Percentiles rank a stretch among this genome's conserved stretches.
Evolutionary conservation across 2,329 filamentous ascomycete species (phyloP).

Genomic region (Stagonosporopsis vannaccii): DNA sequence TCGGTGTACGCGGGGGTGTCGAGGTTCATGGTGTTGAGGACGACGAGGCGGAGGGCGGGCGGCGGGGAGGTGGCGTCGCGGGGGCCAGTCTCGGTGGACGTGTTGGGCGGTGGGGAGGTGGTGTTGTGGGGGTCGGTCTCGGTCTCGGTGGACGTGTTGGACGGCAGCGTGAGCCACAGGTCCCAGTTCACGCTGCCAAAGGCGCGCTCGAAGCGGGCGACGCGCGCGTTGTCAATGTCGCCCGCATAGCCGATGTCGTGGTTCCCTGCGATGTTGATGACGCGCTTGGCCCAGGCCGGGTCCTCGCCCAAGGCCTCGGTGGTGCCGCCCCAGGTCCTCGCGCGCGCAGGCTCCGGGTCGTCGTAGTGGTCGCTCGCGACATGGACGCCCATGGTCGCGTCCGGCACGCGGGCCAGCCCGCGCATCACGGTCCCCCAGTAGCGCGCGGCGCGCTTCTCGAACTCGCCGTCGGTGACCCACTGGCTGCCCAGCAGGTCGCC

Average conservation of each 20-base stretch:
- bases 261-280: slow-evolving; percentile 93
- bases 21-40: slow-evolving; percentile 92
- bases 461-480: slow-evolving; percentile 90
- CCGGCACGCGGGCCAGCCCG: slow-evolving; percentile 68
- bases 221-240: slow-evolving; percentile 77
- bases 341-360: slow-evolving; percentile 6
- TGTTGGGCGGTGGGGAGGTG: neutral
- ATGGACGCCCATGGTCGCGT: slow-evolving; percentile 40
- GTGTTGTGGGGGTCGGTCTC: too few species aligned
- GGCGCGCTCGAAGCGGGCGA: slow-evolving; percentile 80
- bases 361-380: slow-evolving; percentile 33
- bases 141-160: neutral
- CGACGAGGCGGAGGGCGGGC: slow-evolving; percentile 80
- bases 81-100: neutral
- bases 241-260: slow-evolving; percentile 97
- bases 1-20: slow-evolving; percentile 77
- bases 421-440: slow-evolving; percentile 84
- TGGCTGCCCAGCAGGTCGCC: slow-evolving; percentile 94
- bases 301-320: slow-evolving; percentile 54
- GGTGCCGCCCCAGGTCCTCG: slow-evolving; percentile 33
- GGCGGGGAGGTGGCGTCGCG: slow-evolving; percentile 28
- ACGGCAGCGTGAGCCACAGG: slow-evolving; percentile 66
- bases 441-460: slow-evolving; percentile 72
- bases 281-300: slow-evolving; percentile 71
- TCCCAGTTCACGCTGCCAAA: slow-evolving; percentile 95